Conservation (phyloP, 768 basidiomycete genomes). For the Pleurotus ostreatus region DNA sequence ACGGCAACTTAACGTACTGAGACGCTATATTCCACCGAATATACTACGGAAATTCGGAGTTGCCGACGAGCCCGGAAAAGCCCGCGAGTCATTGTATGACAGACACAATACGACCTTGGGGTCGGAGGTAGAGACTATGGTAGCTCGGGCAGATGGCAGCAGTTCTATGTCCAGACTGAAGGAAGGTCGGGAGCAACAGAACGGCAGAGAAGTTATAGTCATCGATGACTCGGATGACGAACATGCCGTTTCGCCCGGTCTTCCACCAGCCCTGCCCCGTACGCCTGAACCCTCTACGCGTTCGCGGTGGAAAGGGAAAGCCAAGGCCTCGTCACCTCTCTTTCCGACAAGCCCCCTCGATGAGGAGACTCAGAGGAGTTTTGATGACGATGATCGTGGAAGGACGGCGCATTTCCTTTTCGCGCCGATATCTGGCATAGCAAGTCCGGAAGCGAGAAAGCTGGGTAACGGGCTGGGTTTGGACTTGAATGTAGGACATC, state of each 20-base stretch:
- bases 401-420: constrained; percentile 57
- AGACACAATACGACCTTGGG: background rate
- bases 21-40: constrained; percentile 35
- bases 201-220: constrained; percentile 11
- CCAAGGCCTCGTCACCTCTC: constrained; percentile 11
- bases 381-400: constrained; percentile 47
- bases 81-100: constrained; percentile 17
- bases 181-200: constrained; percentile 6
- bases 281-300: background rate
- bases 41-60: constrained; percentile 15
- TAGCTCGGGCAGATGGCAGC: background rate
- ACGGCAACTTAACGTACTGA: constrained; percentile 41
- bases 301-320: constrained; percentile 13
- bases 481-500: too few relatives aligned
- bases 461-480: background rate
- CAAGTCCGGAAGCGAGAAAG: background rate
- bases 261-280: background rate
- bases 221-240: constrained; percentile 8
- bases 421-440: constrained; percentile 34
- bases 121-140: background rate
- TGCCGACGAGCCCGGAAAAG: constrained; percentile 27
- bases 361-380: constrained; percentile 28
- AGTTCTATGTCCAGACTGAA: background rate
- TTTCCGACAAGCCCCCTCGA: constrained; percentile 17
- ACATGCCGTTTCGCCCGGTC: background rate